Evolutionary conservation across 257 asterid species (phyloP), one percentile per base, ranked within the genome.

Genomic region (Solanum chilense): DNA sequence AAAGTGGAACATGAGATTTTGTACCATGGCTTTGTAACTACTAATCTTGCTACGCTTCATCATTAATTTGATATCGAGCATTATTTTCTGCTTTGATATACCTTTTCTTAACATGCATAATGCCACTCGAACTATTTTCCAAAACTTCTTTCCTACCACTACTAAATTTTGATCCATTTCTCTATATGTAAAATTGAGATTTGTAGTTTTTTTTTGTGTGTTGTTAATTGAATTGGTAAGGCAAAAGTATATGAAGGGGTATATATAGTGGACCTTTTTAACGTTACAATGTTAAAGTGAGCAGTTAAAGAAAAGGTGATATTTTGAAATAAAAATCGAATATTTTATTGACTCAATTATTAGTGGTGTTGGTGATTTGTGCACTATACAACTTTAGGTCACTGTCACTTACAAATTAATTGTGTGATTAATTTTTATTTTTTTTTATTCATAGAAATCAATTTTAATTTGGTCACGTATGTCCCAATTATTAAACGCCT

Each of bases 81-180:
- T 69, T 47, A 89, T 33, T 49, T 89, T 89, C 20, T 85, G 49
- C 87, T 89, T 89, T 9, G 89, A 87, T 49, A 89, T 76, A 18
- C 91, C 89, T 85, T 89, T 85, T 33, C 66, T 70, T 29, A 89
- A 13, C 89, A 89, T 77, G 87, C 62, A 87, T 12, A 87, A 25
- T 10, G 87, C 86, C 1, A 75, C 86, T 13, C 87, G 78, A 3
- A 89, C 66, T 8, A 87, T 31, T 39, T 71, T 84, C 89, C 89
- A 87, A 11, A 84, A 71, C 52, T 85, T 87, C 85, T 85, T 89
- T n/a, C 85, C 70, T 9, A 85, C 52, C 3, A 89, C 70, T 5
- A 88, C 87, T 68, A 89, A 77, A 68, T 89, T 87, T 80, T 66
- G 89, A 47, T 85, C 91, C 89, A 89, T 87, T 15, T 69, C 9